Evolutionary conservation across 345 rosid genomes (phyloP), one percentile per base, ranked within the genome.

Genomic region (Acer yangbiense): DNA sequence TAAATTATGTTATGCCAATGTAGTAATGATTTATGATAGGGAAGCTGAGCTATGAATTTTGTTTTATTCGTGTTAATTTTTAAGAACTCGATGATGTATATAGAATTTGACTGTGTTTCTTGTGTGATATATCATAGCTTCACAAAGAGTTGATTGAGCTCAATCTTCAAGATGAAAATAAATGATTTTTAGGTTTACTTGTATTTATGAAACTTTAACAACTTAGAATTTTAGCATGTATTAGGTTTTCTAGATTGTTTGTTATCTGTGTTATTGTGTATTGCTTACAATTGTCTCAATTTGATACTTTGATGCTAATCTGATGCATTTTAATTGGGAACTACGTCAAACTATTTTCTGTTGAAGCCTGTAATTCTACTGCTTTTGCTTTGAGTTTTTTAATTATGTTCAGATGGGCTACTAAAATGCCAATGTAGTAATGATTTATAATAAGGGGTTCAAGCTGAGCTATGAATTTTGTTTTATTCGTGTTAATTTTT

Each of bases 101-200:
- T 21, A 46, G 48, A 67, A 17, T 32, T 60, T 54, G 32, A 69
- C 20, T 32, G 6, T 68, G 41, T 78, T 78, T 64, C 77, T 35
- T 65, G n/a, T 73, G 58, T 21, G 13, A 29, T 18, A 65, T 18
- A 64, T 32, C 70, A 54, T 81, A 93, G 99, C 86, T 90, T 44
- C 82, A 86, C 73, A 95, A 91, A 76, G 99, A 93, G 69, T 95
- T 93, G 11, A 44, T 44, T 44, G 48, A 9, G 8, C 48, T 44
- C 25, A 6, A 23, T 58, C 25, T 9, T 58, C 63, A n/a, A n/a
- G 20, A 20, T 58, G 63, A 8, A 58, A 58, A 58, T 20, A n/a
- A 14, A 20, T 58, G 11, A 58, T 58, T 58, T 29, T n/a, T n/a
- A n/a, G 63, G 21, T 58, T 17, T 58, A n/a, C 23, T 18, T 58